phyloP scores from a whole-genome alignment of 1,284 basidiomycete species.

The Malassezia cuniculi region DNA sequence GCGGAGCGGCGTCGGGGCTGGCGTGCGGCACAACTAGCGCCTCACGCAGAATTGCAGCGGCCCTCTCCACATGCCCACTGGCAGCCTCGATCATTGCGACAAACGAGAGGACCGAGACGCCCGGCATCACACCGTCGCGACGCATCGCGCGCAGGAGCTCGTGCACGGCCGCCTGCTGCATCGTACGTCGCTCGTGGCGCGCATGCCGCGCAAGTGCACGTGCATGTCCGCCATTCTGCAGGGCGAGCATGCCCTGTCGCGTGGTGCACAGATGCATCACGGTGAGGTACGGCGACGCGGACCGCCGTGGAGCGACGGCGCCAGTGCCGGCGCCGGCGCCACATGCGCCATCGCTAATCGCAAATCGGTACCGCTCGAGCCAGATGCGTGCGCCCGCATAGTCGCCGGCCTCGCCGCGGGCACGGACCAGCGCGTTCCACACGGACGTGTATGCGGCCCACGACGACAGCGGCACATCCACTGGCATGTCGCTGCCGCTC shows the following conservation, averaged over 20 bases:
- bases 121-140: conserved; percentile 5
- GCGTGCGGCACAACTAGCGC: no score
- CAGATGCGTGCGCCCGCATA: conserved; percentile 3
- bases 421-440: conserved; percentile 10
- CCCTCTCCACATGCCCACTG: neutral
- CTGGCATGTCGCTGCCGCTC: neutral
- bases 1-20: no score
- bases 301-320: neutral
- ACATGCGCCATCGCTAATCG: neutral
- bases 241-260: neutral
- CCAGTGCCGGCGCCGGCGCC: neutral
- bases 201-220: no score
- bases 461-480: conserved; percentile 1
- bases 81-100: conserved; percentile 11
- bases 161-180: conserved; percentile 4
- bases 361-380: conserved; percentile 14
- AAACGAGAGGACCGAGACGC: conserved; percentile 12
- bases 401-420: conserved; percentile 2
- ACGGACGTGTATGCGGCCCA: conserved; percentile 4
- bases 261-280: conserved; percentile 8
- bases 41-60: neutral
- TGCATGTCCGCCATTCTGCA: no score
- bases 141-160: conserved; percentile 1
- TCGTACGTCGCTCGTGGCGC: conserved; percentile 8
- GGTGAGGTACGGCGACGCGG: conserved; percentile 11